phyloP scores from a whole-genome alignment of 306 rosid genomes.

The Acmispon strigosus region DNA sequence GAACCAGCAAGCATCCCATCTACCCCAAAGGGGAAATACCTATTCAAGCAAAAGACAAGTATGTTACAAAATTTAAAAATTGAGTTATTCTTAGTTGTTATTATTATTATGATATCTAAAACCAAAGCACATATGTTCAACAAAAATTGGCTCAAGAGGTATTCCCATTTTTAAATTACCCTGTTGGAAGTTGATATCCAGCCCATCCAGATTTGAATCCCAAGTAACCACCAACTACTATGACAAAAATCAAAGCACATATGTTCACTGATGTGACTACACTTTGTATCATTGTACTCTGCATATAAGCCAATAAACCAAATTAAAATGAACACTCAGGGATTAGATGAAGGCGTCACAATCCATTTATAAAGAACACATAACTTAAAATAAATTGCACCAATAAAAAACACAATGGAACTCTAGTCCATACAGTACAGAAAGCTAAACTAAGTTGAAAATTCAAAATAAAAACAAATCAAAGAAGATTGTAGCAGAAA shows the following conservation, averaged over 20 bases:
- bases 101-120: no score
- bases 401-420: not conserved
- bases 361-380: not conserved
- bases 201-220: constrained; percentile 92
- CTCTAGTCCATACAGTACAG: not conserved
- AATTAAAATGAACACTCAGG: not conserved
- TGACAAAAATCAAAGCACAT: constrained; percentile 76
- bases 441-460: not conserved
- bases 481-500: not conserved
- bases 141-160: no score
- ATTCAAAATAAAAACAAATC: not conserved
- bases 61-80: no score
- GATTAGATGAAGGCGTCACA: no score
- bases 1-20: constrained; percentile 98
- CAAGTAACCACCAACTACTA: constrained; percentile 67
- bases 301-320: constrained; percentile 26
- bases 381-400: not conserved
- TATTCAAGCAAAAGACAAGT: constrained; percentile 18
- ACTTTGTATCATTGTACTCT: constrained; percentile 76
- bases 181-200: constrained; percentile 79
- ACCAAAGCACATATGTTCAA: no score
- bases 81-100: no score
- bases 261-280: constrained; percentile 66
- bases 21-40: constrained; percentile 85
- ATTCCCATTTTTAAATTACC: constrained; percentile 53